Conservation (phyloP, 2,329 filamentous ascomycete genomes). For the Cladosporium sp. region DNA sequence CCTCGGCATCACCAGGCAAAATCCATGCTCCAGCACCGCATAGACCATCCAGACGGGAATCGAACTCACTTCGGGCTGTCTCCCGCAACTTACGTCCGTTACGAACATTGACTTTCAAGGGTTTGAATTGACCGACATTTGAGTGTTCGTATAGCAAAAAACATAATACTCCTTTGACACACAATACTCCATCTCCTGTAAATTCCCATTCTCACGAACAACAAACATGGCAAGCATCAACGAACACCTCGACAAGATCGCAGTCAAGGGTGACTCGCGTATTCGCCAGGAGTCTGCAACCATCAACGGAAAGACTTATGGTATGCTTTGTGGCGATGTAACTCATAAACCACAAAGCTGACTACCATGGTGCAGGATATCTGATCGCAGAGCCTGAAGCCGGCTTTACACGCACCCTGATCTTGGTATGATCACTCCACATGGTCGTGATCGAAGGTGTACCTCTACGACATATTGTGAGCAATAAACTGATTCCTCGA, state of each 20-base stretch:
- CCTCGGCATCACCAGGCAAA: too few species aligned
- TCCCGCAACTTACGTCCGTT: background rate
- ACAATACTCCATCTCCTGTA: too few species aligned
- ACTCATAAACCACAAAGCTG: background rate
- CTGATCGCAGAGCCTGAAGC: conserved; percentile 1
- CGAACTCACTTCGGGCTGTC: too few species aligned
- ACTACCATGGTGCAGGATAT: background rate
- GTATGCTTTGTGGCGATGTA: background rate
- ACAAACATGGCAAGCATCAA: conserved; percentile 3
- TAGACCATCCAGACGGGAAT: too few species aligned
- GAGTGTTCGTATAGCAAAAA: background rate
- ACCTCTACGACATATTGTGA: background rate
- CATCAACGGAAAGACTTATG: conserved; percentile 2
- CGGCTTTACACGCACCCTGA: background rate
- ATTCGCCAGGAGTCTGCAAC: background rate
- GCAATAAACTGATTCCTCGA: background rate
- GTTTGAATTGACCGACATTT: background rate
- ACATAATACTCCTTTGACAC: background rate
- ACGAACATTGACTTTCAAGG: background rate
- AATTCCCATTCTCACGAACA: background rate
- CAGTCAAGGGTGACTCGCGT: background rate
- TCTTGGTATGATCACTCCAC: background rate
- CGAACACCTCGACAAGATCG: background rate
- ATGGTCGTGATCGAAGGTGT: background rate
- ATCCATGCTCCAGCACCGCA: too few species aligned